Conservation (phyloP, 2,329 filamentous ascomycete species). For the Tolypocladium inflatum region DNA sequence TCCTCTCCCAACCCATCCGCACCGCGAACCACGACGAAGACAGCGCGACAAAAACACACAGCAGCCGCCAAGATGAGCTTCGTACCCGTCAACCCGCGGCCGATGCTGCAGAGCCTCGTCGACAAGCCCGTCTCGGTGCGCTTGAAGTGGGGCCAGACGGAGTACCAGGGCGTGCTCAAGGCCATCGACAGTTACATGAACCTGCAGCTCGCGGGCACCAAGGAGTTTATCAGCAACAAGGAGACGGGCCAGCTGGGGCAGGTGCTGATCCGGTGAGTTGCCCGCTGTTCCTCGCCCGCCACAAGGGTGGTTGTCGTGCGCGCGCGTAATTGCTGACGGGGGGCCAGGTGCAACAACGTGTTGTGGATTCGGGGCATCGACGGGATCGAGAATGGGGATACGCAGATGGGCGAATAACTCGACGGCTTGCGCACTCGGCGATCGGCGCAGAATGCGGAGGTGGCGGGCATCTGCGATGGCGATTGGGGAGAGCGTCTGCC, state of each 20-base stretch:
- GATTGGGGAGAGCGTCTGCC: not conserved
- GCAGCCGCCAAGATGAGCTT: constrained; percentile 39
- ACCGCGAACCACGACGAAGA: not conserved
- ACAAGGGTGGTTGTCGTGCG: not conserved
- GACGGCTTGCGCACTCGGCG: not conserved
- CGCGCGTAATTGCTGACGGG: constrained; percentile 1
- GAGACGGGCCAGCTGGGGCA: constrained; percentile 77
- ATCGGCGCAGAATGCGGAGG: not conserved
- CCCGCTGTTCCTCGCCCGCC: not conserved
- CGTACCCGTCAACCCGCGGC: constrained; percentile 91
- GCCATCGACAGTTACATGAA: constrained; percentile 99
- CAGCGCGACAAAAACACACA: not conserved
- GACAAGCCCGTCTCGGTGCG: constrained; percentile 85
- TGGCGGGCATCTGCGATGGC: not conserved
- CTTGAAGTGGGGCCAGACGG: constrained; percentile 95
- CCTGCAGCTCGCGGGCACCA: constrained; percentile 80
- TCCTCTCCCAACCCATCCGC: not conserved
- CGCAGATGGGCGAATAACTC: constrained; percentile 46
- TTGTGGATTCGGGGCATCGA: constrained; percentile 69
- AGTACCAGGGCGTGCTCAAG: constrained; percentile 90
- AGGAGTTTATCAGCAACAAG: constrained; percentile 87
- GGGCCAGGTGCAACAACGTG: constrained; percentile 82
- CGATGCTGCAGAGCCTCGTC: constrained; percentile 89
- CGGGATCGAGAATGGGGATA: constrained; percentile 39
- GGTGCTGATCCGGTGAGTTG: constrained; percentile 73